A percentile compares a stretch with the other conserved stretches of the same genome.
Conservation (phyloP, 352 stramenopile species). For the Phytophthora pinifolia region DNA sequence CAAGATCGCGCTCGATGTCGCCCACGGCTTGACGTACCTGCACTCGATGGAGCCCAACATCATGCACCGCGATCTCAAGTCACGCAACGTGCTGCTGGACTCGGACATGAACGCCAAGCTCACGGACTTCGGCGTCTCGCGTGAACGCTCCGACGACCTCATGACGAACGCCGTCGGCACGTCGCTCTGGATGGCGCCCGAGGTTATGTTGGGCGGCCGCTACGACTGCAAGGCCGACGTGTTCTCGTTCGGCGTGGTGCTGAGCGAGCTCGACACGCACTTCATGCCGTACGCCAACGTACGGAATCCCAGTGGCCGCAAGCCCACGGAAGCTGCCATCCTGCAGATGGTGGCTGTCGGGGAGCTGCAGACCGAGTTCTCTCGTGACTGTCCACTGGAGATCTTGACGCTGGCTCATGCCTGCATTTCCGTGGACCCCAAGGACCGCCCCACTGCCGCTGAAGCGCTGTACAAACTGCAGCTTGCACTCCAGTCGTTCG, state of each 20-base stretch:
- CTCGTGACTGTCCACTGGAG: constrained; percentile 21
- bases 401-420: constrained; percentile 28
- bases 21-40: constrained; percentile 45
- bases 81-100: constrained; percentile 71
- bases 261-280: constrained; percentile 52
- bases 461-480: constrained; percentile 41
- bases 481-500: constrained; percentile 24
- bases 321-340: constrained; percentile 37
- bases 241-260: constrained; percentile 51
- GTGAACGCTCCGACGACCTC: constrained; percentile 35
- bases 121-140: constrained; percentile 58
- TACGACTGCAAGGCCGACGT: constrained; percentile 53
- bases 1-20: constrained; percentile 48
- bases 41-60: constrained; percentile 48
- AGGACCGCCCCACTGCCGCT: constrained; percentile 32
- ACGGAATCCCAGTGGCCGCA: constrained; percentile 30
- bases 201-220: constrained; percentile 47
- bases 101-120: constrained; percentile 50
- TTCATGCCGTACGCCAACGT: constrained; percentile 43
- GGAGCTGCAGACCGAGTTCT: constrained; percentile 42
- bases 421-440: constrained; percentile 40
- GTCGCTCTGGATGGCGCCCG: constrained; percentile 55
- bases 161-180: constrained; percentile 54
- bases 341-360: constrained; percentile 41
- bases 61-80: constrained; percentile 79